Evolutionary conservation across 169 alveolate genomes (phyloP), one percentile per base, ranked within the genome.

Genomic region (Cryptosporidium meleagridis): DNA sequence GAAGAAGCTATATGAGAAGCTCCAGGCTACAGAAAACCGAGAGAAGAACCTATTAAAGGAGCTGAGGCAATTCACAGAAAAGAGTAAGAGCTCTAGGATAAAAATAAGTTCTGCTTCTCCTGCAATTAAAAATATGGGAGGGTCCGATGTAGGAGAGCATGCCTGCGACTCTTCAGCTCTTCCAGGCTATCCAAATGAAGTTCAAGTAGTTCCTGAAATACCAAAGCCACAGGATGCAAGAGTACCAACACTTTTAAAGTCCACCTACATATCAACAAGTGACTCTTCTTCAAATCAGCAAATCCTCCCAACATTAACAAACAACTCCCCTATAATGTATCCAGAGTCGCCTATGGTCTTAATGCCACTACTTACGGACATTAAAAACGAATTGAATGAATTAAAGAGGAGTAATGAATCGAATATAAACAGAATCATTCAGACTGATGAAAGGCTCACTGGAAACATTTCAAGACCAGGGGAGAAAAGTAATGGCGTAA

Each of bases 261-360:
- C 39, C n/a, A 23, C 67, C 26, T 31, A 29, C 35, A 12, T 4
- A 29, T 31, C 35, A 18, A 35, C 70, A 12, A 55, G 37, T n/a
- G 48, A n/a, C 23, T 31, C 85, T 12, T 31, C 85, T 44, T 23
- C 33, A 69, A 48, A 33, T 16, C 72, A 65, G 72, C 26, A 65
- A n/a, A 65, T 80, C 33, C 67, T 62, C 18, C 67, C 89, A 12
- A 62, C 89, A 10, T 29, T 80, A 35, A 59, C 89, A 33, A 80
- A 44, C 31, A 80, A 59, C 44, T 80, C 89, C 2, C 89, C 89
- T 16, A 31, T 65, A 10, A 37, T 80, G 53, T 67, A 80, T 37
- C 89, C 89, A 65, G 89, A 80, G 41, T 80, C 89, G 21, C 89
- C 89, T 21, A 59, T 80, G 75, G 59, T 80, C 8, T 65, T 80